phyloP scores from a whole-genome alignment of 2,329 filamentous ascomycete species.

The Fusarium odoratissimum region DNA sequence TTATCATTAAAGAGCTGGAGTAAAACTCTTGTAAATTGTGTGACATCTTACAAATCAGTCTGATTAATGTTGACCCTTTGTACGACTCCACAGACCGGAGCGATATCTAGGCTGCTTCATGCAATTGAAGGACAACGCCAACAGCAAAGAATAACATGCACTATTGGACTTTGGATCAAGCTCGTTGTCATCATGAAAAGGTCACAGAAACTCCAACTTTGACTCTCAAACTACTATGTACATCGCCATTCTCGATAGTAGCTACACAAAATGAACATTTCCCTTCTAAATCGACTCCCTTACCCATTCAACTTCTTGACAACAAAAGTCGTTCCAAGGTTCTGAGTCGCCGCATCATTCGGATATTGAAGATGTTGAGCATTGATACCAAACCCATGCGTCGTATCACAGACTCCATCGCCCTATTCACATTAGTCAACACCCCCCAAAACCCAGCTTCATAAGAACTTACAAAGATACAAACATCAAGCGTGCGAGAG shows the following conservation, averaged over 20 bases:
- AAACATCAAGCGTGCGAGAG: slow-evolving; percentile 10
- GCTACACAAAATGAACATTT: not conserved
- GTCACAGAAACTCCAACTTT: accelerated
- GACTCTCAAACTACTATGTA: not conserved
- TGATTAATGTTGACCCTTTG: too few species aligned
- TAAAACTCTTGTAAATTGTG: accelerated
- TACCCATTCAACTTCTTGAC: slow-evolving; percentile 6
- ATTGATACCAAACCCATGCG: slow-evolving; percentile 1
- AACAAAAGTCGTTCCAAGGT: slow-evolving; percentile 13
- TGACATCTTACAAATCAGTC: too few species aligned
- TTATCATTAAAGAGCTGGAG: accelerated
- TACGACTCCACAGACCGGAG: not conserved
- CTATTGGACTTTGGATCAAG: not conserved
- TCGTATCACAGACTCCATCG: slow-evolving; percentile 19
- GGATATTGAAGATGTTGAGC: slow-evolving; percentile 18
- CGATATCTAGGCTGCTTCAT: not conserved
- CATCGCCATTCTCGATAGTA: not conserved
- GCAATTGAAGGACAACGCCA: accelerated
- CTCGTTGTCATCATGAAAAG: accelerated
- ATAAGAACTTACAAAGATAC: slow-evolving; percentile 6
- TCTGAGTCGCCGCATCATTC: not conserved
- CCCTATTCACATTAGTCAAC: not conserved
- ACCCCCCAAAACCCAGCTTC: too few species aligned
- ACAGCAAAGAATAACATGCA: too few species aligned
- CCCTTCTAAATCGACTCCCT: accelerated